Conservation (phyloP, 208 protist species). For the Wallacemonas rigidus region DNA sequence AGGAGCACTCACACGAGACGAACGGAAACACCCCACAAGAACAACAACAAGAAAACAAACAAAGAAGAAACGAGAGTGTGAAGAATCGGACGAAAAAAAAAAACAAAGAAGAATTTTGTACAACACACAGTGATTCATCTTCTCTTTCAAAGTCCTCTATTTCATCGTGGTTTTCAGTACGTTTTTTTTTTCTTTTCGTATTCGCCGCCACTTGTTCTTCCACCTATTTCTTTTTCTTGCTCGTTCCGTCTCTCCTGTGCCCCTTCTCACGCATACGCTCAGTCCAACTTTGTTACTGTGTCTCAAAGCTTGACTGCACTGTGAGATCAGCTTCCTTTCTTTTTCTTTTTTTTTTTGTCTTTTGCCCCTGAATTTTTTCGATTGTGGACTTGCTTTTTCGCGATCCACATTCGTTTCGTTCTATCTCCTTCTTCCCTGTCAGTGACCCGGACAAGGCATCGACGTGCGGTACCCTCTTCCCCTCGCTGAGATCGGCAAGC, state of each 20-base stretch:
- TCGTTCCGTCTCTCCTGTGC: too few relatives aligned
- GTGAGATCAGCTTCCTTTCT: too few relatives aligned
- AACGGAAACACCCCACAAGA: too few relatives aligned
- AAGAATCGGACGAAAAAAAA: neutral
- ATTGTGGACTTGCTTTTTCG: neutral
- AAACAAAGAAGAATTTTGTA: neutral
- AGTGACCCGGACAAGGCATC: neutral
- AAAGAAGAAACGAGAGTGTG: neutral
- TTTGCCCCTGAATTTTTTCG: too few relatives aligned
- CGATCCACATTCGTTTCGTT: neutral
- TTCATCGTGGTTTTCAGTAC: neutral
- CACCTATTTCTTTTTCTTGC: too few relatives aligned
- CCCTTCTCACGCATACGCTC: too few relatives aligned
- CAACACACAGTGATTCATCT: neutral
- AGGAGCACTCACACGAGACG: too few relatives aligned
- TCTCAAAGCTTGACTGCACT: too few relatives aligned
- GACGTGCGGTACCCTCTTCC: neutral
- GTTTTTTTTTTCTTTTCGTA: conserved; percentile 16
- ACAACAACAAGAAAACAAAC: neutral
- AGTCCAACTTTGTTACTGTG: too few relatives aligned
- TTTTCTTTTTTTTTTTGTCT: too few relatives aligned
- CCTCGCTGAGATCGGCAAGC: neutral
- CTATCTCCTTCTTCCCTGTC: neutral
- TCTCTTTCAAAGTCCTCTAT: conserved; percentile 4
- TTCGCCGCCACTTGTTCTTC: neutral